Evolutionary conservation across 2,329 filamentous ascomycete genomes (phyloP), one percentile per base, ranked within the genome.

Genomic region (Paradendryphiella salina): DNA sequence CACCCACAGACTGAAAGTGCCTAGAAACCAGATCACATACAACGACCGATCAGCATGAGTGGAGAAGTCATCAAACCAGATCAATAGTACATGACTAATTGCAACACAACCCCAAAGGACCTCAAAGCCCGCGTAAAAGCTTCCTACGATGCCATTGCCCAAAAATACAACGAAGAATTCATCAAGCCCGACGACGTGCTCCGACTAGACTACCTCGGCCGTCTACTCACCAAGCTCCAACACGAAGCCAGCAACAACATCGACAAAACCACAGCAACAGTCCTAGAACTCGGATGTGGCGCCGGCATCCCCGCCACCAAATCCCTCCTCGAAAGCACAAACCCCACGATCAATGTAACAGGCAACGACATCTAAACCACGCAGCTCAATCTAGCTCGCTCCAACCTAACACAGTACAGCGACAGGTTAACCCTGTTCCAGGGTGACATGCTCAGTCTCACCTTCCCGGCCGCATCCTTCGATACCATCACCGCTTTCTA

Each of bases 401-500:
- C 41, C 3, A 60, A 65, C 20, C 41, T 67, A 1, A 41, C 60
- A 3, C 8, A 9, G 0, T 63, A 56, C 20, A 23, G 33, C 1
- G 46, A 60, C 4, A 51, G 52, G 21, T 18, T 67, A 13, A 20
- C 46, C 1, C 59, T 75, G 1, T 51, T 72, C 3, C 56, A 69
- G 13, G 75, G 73, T 1, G 77, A 79, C 46, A 79, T 79, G 77
- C 66, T 73, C 50, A 54, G 49, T 0, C 63, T 79, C 1, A 45
- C 63, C 1, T 77, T 78, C 50, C 51, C 47, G 0, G 50, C 56
- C 0, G 63, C 36, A 0, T 69, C 70, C 0, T 73, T 84, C 47
- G 76, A 82, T 50, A 80, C 76, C 4, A 74, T 82, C 1, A 58
- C 80, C 1, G 81, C 70, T 0, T 77, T 84, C 59, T 84, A 82